phyloP scores from a whole-genome alignment of 225 moss, liverwort and hornwort genomes.

The Asterella californica region DNA sequence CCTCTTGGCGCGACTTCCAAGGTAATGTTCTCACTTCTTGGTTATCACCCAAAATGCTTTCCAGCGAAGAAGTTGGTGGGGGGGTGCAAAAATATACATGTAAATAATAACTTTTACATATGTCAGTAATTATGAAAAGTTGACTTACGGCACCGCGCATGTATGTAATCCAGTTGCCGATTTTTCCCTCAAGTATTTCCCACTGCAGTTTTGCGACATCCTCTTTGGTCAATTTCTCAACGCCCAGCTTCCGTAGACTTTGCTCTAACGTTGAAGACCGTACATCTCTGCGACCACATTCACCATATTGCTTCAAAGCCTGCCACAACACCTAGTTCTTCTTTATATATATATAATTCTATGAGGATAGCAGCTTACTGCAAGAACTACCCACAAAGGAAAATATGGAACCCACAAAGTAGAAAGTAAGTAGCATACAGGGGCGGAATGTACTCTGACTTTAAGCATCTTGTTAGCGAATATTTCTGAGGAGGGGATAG shows the following conservation, averaged over 20 bases:
- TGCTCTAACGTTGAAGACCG: constrained; percentile 68
- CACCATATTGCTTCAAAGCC: neutral
- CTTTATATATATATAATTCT: neutral
- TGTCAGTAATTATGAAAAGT: neutral
- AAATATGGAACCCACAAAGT: no score
- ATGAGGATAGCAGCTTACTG: no score
- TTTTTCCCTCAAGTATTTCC: constrained; percentile 74
- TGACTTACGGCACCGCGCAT: constrained; percentile 68
- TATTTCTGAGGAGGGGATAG: no score
- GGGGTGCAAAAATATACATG: neutral
- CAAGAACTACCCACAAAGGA: no score
- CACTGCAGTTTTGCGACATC: constrained; percentile 80
- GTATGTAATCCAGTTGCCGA: constrained; percentile 79
- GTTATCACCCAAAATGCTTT: neutral
- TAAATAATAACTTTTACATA: neutral
- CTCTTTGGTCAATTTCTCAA: constrained; percentile 75
- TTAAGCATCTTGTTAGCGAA: no score
- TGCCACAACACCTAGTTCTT: neutral
- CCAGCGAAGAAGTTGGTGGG: neutral
- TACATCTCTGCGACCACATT: constrained; percentile 49
- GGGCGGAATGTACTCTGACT: no score
- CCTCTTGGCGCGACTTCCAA: neutral
- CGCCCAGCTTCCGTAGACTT: constrained; percentile 67
- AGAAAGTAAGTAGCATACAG: no score
- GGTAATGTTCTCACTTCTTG: neutral